phyloP scores from a whole-genome alignment of 208 protist genomes.

The Herpetomonas muscarum region DNA sequence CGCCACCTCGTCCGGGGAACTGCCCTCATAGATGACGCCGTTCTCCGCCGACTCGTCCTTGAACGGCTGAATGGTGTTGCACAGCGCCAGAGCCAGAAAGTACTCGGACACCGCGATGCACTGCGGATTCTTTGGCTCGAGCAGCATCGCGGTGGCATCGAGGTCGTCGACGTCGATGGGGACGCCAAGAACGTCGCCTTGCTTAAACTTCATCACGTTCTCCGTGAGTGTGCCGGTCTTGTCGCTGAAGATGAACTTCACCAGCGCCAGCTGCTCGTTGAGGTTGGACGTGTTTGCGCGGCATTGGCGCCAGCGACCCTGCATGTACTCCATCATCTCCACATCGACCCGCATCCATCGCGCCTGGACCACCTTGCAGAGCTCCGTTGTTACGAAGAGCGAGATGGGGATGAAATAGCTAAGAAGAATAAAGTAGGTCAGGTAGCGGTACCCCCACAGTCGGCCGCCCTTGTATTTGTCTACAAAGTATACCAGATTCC shows the following conservation, averaged over 20 bases:
- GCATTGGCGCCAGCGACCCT: constrained; percentile 61
- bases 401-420: constrained; percentile 91
- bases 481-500: constrained; percentile 69
- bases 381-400: constrained; percentile 89
- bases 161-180: constrained; percentile 47
- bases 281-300: constrained; percentile 87
- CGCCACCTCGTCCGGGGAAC: constrained; percentile 92
- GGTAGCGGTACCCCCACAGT: constrained; percentile 69
- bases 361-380: constrained; percentile 89
- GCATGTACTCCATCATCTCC: constrained; percentile 82
- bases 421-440: constrained; percentile 90
- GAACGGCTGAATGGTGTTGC: constrained; percentile 88
- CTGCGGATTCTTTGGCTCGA: constrained; percentile 18
- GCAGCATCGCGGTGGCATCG: constrained; percentile 18
- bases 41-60: constrained; percentile 22
- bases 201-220: constrained; percentile 89
- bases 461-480: constrained; percentile 23
- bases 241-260: constrained; percentile 90
- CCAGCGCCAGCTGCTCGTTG: constrained; percentile 89
- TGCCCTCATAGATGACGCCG: constrained; percentile 84
- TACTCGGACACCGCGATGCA: constrained; percentile 51
- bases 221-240: constrained; percentile 93
- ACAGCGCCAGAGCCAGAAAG: constrained; percentile 74
- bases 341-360: constrained; percentile 84
- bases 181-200: constrained; percentile 61